phyloP scores from a whole-genome alignment of 1,284 basidiomycete genomes.

The Lentinula novae-zelandiae region DNA sequence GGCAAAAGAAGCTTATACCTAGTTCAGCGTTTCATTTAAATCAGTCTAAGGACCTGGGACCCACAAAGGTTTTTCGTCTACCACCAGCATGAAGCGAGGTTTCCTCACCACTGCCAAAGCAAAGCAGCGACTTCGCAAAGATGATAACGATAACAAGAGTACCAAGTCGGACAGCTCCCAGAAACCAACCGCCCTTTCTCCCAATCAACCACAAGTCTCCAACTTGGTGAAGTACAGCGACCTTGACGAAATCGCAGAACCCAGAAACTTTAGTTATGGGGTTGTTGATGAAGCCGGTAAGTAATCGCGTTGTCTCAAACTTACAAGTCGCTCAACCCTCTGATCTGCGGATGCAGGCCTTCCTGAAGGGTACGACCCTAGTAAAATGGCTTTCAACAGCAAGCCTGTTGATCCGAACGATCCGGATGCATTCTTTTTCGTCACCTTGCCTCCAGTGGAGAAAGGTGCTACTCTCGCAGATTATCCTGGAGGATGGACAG shows the following conservation, averaged over 20 bases:
- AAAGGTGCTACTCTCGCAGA: background rate
- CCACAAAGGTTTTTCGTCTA: no score
- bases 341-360: background rate
- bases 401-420: background rate
- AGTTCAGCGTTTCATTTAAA: no score
- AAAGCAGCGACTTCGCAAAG: background rate
- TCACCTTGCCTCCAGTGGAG: background rate
- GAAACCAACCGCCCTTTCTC: no score
- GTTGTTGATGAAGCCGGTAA: background rate
- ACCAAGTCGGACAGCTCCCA: no score
- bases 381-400: background rate
- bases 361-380: background rate
- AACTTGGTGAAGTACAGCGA: no score
- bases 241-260: no score
- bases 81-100: constrained; percentile 5
- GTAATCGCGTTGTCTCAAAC: no score
- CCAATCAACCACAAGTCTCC: no score
- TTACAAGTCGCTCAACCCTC: background rate
- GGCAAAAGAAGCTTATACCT: no score
- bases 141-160: background rate
- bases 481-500: constrained; percentile 6
- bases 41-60: no score
- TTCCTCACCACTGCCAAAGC: background rate
- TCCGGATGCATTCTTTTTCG: background rate
- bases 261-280: background rate